Base-by-base conservation (phyloP, 345 rosid species). In the Citrus australasica region DNA sequence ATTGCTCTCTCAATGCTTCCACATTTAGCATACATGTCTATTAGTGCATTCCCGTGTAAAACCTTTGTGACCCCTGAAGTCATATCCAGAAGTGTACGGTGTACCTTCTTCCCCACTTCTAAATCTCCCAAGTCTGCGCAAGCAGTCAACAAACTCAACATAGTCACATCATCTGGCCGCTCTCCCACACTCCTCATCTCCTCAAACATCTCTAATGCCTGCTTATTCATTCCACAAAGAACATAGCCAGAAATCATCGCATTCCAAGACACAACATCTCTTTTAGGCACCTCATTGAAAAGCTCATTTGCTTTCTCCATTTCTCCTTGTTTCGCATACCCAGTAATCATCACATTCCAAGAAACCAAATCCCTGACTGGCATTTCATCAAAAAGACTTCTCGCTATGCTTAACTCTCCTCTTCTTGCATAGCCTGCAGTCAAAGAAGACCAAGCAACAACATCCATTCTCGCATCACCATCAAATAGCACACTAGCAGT, bases 321-420 rank as follows among this genome's bases (percentile, higher is more conserved):
- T 82, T 90, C 90, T 81, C 82, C 88, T 25, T 85, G 80, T 71
- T 89, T 92, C 2, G 72, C 76, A 80, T 89, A 90, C 37, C 87
- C 92, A 38, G 94, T 87, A 82, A 92, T 87, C 89, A 92, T 92
- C 84, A 90, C 97, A 82, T 90, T 90, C 94, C 97, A 92, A 71
- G 97, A 91, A 67, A 92, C 89, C 87, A 89, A 82, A 83, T 92
- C 93, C 75, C 85, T 92, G 0, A 79, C 83, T 0, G 92, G 92
- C 92, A 92, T 89, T 80, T 86, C 93, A 81, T 88, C 87, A 35
- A 90, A 90, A 79, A 88, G 80, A 83, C 63, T 69, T 71, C 89
- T 84, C 1, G 94, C 93, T 42, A 75, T 82, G 48, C 66, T 72
- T 75, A 92, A 81, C 66, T 89, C 81, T 78, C 94, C 93, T 84